A percentile compares a stretch with the other conserved stretches of the same genome.
These are phyloP conservation scores for Cardamine chenopodiifolia DNA, from an alignment of 345 rosid genomes.

Conservation along the genomic window DNA sequence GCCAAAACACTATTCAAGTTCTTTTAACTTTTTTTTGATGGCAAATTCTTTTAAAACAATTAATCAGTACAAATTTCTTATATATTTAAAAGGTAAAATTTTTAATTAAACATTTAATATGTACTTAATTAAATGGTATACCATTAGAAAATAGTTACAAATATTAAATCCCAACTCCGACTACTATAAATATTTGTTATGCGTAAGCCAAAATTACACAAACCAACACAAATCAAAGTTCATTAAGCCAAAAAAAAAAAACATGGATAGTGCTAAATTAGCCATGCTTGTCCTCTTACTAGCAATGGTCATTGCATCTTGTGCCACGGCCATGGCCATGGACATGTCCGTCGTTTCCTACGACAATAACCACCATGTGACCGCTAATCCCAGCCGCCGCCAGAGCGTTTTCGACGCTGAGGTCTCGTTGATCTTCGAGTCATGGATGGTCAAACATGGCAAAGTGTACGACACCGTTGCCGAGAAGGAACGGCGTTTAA, in stretches of 20 bases:
- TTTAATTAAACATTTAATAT: too few species aligned
- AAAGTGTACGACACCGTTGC: constrained; percentile 56
- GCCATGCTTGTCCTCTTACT: constrained; percentile 21
- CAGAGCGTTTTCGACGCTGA: constrained; percentile 36
- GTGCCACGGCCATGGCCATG: constrained; percentile 47
- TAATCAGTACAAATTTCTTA: too few species aligned
- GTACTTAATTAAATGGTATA: too few species aligned
- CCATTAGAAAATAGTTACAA: too few species aligned
- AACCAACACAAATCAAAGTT: not conserved
- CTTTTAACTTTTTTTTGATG: too few species aligned
- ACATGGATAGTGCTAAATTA: constrained; percentile 17
- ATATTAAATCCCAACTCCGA: too few species aligned
- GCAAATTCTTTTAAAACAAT: too few species aligned
- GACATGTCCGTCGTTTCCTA: constrained; percentile 64
- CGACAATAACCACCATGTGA: constrained; percentile 26
- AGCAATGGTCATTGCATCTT: constrained; percentile 27
- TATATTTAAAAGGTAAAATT: too few species aligned
- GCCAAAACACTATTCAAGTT: not conserved
- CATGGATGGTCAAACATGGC: constrained; percentile 56
- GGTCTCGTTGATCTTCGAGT: constrained; percentile 48
- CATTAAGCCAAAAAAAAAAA: not conserved
- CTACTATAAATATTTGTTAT: too few species aligned
- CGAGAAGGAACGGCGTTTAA: constrained; percentile 58
- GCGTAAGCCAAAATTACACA: too few species aligned
- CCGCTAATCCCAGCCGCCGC: constrained; percentile 5